Evolutionary conservation across 2,329 filamentous ascomycete species (phyloP).

Genomic region (Metarhizium guizhouense): DNA sequence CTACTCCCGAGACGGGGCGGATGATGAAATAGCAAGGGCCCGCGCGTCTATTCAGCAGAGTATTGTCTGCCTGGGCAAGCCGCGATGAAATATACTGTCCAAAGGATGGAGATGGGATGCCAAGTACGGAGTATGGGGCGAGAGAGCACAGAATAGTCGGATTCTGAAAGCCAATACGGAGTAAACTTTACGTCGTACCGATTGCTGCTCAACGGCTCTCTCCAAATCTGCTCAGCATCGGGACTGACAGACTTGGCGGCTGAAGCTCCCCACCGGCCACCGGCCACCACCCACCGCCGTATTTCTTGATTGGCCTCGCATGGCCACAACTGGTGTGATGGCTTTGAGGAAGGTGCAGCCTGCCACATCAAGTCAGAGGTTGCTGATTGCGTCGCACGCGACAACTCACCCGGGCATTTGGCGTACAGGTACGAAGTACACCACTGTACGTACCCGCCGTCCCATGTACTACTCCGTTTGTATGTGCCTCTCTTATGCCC

Average conservation of each 20-base stretch:
- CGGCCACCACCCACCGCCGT: background rate
- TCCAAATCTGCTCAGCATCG: too few relatives aligned
- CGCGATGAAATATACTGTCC: background rate
- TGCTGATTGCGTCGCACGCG: background rate
- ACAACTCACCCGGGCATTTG: too few relatives aligned
- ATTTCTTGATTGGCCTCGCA: background rate
- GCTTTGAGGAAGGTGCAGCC: background rate
- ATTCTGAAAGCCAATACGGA: too few relatives aligned
- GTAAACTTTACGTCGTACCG: too few relatives aligned
- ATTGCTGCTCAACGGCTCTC: too few relatives aligned
- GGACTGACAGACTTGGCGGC: too few relatives aligned
- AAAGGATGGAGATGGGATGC: background rate
- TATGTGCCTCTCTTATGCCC: too few relatives aligned
- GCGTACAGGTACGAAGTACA: too few relatives aligned
- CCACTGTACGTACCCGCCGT: too few relatives aligned
- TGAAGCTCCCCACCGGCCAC: background rate
- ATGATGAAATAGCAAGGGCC: background rate
- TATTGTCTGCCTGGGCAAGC: background rate
- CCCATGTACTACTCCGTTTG: too few relatives aligned
- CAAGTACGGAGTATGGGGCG: too few relatives aligned
- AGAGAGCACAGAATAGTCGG: too few relatives aligned
- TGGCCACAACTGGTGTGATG: background rate
- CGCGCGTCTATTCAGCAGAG: background rate
- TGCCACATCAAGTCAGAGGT: background rate
- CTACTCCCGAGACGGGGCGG: background rate